Conservation (phyloP, 805 yeast species). For the Yamadazyma takamatsuzukensis region DNA sequence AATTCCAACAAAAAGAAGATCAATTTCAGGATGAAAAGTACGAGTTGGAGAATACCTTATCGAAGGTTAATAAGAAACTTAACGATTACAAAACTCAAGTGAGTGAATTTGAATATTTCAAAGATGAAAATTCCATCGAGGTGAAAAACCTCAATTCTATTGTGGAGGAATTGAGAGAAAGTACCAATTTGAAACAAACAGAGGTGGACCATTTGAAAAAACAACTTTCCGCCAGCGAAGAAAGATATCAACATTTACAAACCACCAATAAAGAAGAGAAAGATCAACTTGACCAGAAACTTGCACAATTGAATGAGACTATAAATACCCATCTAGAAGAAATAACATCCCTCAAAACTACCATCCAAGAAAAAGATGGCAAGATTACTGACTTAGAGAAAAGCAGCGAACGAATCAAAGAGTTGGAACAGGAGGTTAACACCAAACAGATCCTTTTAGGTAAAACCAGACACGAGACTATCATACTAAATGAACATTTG, state of each 20-base stretch:
- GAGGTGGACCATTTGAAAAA: conserved; percentile 12
- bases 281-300: conserved; percentile 9
- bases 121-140: conserved; percentile 36
- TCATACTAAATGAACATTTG: conserved; percentile 87
- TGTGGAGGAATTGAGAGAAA: conserved; percentile 44
- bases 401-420: conserved; percentile 34
- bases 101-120: conserved; percentile 37
- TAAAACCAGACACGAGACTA: conserved; percentile 90
- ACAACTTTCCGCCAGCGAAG: conserved; percentile 1
- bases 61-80: conserved; percentile 36
- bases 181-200: conserved; percentile 27
- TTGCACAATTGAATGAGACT: conserved; percentile 7
- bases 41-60: conserved; percentile 34
- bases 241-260: not conserved
- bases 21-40: conserved; percentile 36
- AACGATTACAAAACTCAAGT: conserved; percentile 38
- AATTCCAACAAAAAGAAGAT: conserved; percentile 31
- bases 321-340: conserved; percentile 4
- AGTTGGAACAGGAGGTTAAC: conserved; percentile 52
- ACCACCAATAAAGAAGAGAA: not conserved
- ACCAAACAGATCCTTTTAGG: conserved; percentile 76
- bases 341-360: conserved; percentile 6
- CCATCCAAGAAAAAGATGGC: not conserved
- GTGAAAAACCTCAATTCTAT: conserved; percentile 38
- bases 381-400: conserved; percentile 13